Conservation (phyloP, 1,139 yeast genomes). For the Debaryomycetaceae sp. region DNA sequence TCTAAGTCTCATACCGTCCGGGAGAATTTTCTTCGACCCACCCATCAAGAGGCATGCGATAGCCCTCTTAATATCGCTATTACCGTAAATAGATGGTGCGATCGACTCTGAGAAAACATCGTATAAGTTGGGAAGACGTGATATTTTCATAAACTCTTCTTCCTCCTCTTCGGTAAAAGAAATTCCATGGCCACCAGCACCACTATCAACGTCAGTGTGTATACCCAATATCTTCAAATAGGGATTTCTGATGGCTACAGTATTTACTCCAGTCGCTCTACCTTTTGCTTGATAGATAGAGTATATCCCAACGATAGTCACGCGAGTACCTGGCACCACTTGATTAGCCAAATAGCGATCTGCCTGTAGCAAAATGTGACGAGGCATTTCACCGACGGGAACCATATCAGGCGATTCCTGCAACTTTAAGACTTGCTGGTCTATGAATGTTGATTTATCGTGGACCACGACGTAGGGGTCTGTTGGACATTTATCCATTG, state of each 20-base stretch:
- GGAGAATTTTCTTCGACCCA: slow-evolving; percentile 86
- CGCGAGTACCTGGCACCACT: slow-evolving; percentile 93
- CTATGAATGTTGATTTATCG: slow-evolving; percentile 87
- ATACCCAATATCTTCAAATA: slow-evolving; percentile 85
- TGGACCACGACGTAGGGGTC: slow-evolving; percentile 94
- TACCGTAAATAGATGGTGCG: slow-evolving; percentile 97
- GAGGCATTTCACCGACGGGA: slow-evolving; percentile 98
- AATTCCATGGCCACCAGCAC: slow-evolving; percentile 57
- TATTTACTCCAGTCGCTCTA: slow-evolving; percentile 26
- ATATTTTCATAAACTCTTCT: slow-evolving; percentile 77
- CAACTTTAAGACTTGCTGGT: slow-evolving; percentile 88
- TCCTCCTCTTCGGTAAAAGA: slow-evolving; percentile 91
- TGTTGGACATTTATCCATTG: slow-evolving; percentile 71
- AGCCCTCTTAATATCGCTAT: slow-evolving; percentile 87
- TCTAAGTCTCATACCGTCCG: slow-evolving; percentile 94
- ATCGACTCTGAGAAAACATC: slow-evolving; percentile 83
- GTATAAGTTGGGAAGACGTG: slow-evolving; percentile 80
- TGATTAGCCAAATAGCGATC: slow-evolving; percentile 88
- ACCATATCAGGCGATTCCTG: slow-evolving; percentile 98
- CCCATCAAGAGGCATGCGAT: slow-evolving; percentile 91
- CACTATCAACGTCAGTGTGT: slow-evolving; percentile 75
- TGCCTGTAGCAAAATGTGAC: slow-evolving; percentile 83
- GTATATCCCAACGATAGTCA: slow-evolving; percentile 87
- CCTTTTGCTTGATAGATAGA: slow-evolving; percentile 77
- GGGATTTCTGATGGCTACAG: slow-evolving; percentile 91